Evolutionary conservation across 1,139 yeast genomes (phyloP), one percentile per base, ranked within the genome.

Genomic region (Keqinozyma sinolaborantium): DNA sequence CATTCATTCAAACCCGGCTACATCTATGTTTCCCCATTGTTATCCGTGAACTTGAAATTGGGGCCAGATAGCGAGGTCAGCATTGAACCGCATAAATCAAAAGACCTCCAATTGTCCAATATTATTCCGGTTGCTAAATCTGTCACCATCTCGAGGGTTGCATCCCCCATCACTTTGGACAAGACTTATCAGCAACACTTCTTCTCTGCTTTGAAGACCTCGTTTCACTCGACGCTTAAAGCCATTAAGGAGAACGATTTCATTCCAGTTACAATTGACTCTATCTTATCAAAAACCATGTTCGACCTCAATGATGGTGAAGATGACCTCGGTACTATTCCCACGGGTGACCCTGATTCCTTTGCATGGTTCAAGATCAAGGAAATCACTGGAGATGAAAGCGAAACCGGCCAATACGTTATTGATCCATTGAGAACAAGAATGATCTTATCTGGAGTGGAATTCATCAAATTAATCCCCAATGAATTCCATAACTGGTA

Each of bases 341-440:
- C 87, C 0, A 58, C 63, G 2, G 86, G 87, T 0, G 72, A 67
- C 25, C 80, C 86, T 0, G 88, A 88, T 50, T 70, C 78, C 0
- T 75, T 90, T 10, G 95, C 92, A 0, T 92, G 97, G 97, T 90
- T 88, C 55, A 77, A 76, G 44, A 71, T 79, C 16, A 56, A 58
- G 3, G 65, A 74, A 7, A 61, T 65, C 14, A 53, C 60, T 14
- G 70, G 72, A 0, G 44, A 36, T 21, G 44, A 42, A 14, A 52
- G 53, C 3, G 44, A 50, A 0, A 56, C 66, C 0, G 52, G 54
- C 2, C 87, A 82, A 44, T 82, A 61, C 41, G 50, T 79, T 0
- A 71, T 86, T 29, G 87, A 83, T 51, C 79, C 94, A 0, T 45
- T 61, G 3, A 71, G 70, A 37, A 83, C 94, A 0, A 64, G 81